These are phyloP conservation scores for Neurospora discreta DNA, from an alignment of 495 filamentous ascomycete species.

Conservation along the genomic window DNA sequence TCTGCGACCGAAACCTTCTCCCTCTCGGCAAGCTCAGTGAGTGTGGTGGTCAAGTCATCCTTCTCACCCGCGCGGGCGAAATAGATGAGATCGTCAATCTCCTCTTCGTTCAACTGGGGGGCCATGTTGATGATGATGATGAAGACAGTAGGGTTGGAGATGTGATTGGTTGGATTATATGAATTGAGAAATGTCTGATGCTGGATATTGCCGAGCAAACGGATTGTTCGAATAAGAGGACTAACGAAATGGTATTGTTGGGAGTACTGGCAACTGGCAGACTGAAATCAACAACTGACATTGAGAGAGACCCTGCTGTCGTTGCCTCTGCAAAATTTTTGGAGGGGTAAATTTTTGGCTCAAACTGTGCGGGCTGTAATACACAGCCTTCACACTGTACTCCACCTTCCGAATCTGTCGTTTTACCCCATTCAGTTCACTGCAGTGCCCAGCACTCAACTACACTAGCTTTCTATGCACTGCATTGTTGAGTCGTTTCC, in stretches of 20 bases:
- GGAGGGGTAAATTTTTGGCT: constrained; percentile 1
- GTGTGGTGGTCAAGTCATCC: constrained; percentile 50
- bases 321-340: constrained; percentile 8
- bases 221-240: neutral
- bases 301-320: neutral
- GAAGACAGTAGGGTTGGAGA: neutral
- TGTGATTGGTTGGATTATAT: neutral
- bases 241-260: neutral
- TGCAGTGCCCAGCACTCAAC: neutral
- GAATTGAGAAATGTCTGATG: neutral
- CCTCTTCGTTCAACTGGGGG: constrained; percentile 52
- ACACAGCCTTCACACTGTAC: neutral
- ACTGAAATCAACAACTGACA: neutral
- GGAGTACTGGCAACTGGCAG: neutral
- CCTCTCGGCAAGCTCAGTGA: constrained; percentile 45
- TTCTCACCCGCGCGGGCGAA: constrained; percentile 65
- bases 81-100: constrained; percentile 83
- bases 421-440: neutral
- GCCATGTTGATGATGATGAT: constrained; percentile 23
- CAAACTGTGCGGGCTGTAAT: neutral
- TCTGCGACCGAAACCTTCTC: constrained; percentile 39
- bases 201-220: neutral
- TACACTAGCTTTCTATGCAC: neutral
- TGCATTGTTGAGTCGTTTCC: neutral
- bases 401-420: neutral